phyloP scores from a whole-genome alignment of 2,329 filamentous ascomycete genomes.

The Alternaria sp. region DNA sequence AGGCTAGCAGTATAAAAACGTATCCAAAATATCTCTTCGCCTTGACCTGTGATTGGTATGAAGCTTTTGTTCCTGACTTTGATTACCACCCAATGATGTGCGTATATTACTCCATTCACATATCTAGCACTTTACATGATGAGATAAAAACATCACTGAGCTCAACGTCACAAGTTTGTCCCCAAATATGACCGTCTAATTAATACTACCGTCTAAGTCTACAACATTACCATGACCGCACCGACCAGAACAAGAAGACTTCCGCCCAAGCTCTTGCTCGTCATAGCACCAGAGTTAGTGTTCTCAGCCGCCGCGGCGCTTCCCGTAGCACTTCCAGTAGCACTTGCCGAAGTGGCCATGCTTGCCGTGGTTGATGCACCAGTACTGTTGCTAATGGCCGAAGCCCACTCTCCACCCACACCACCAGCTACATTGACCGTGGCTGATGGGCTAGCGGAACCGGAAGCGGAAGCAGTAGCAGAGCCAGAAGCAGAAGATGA shows the following conservation, averaged over 20 bases:
- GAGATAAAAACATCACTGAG: neutral
- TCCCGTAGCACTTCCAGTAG: neutral
- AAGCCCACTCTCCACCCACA: neutral
- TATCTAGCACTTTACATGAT: neutral
- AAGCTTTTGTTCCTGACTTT: neutral
- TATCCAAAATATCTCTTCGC: neutral
- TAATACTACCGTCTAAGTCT: neutral
- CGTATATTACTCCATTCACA: neutral
- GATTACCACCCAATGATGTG: too few relatives aligned
- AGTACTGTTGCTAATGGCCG: neutral
- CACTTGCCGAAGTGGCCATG: neutral
- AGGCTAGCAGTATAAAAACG: neutral
- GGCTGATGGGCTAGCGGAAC: neutral
- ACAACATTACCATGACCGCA: neutral
- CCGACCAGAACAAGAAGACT: neutral
- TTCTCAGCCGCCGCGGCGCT: neutral
- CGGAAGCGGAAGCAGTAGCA: neutral
- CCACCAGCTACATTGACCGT: neutral
- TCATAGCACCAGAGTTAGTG: neutral
- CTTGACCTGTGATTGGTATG: neutral
- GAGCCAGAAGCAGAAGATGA: neutral
- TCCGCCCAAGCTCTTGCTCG: neutral
- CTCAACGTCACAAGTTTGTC: too few relatives aligned
- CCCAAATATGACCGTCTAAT: neutral
- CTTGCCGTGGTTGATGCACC: neutral